Percentiles rank a stretch among this genome's conserved stretches.
Conservation (phyloP, 1,284 basidiomycete species). For the Schizophyllum amplum region DNA sequence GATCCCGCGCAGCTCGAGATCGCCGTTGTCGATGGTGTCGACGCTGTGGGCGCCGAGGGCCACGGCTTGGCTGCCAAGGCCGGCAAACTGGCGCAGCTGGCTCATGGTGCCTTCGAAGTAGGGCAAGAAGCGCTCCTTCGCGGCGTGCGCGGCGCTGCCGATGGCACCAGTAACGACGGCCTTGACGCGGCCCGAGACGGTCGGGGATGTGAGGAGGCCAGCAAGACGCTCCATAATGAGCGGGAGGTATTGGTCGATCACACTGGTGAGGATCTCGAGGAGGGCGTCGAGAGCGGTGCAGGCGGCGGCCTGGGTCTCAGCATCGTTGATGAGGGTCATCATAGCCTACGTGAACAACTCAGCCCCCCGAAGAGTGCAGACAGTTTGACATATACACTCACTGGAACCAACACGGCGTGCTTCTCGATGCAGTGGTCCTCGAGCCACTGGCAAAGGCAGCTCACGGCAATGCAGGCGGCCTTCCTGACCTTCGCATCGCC, state of each 20-base stretch:
- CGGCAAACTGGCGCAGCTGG: slow-evolving; percentile 81
- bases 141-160: slow-evolving; percentile 97
- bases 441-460: slow-evolving; percentile 97
- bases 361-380: slow-evolving; percentile 1
- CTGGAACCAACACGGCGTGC: slow-evolving; percentile 83
- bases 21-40: slow-evolving; percentile 76
- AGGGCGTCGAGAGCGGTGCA: slow-evolving; percentile 96
- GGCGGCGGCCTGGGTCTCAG: slow-evolving; percentile 83
- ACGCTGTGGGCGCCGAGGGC: background rate
- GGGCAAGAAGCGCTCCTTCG: slow-evolving; percentile 85
- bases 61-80: slow-evolving; percentile 31
- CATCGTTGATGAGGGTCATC: slow-evolving; percentile 86
- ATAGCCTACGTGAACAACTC: slow-evolving; percentile 47
- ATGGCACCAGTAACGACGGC: slow-evolving; percentile 97
- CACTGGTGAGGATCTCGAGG: slow-evolving; percentile 90
- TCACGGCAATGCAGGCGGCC: slow-evolving; percentile 91
- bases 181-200: slow-evolving; percentile 62
- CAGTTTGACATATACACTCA: slow-evolving; percentile 28
- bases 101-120: slow-evolving; percentile 95
- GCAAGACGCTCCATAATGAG: slow-evolving; percentile 95
- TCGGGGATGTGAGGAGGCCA: slow-evolving; percentile 79
- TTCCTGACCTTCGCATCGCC: slow-evolving; percentile 83
- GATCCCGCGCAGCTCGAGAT: slow-evolving; percentile 93
- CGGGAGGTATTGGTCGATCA: slow-evolving; percentile 86
- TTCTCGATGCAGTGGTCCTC: slow-evolving; percentile 88